A percentile compares a stretch with the other conserved stretches of the same genome.
Evolutionary conservation across 306 rosid genomes (phyloP).

Genomic region (Malus asiatica): DNA sequence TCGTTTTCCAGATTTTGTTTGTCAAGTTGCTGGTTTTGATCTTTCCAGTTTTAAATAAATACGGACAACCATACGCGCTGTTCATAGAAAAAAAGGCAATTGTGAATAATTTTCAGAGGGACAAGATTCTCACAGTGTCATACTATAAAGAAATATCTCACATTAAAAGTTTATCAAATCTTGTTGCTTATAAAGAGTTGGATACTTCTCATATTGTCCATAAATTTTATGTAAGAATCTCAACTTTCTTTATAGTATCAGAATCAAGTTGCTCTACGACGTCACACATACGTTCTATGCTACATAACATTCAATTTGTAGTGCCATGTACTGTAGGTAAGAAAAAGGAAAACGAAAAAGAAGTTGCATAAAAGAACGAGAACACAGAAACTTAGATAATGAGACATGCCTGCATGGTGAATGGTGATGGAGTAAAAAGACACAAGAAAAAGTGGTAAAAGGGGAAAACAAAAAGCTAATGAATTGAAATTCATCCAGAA

Average conservation of each 20-base stretch:
- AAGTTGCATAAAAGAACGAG: not conserved
- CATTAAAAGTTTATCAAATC: not conserved
- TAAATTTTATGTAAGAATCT: no score
- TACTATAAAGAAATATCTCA: not conserved
- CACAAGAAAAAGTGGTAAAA: not conserved
- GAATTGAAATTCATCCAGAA: not conserved
- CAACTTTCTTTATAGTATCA: no score
- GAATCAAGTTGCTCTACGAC: not conserved
- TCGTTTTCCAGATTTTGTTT: not conserved
- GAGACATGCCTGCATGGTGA: not conserved
- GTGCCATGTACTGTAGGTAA: not conserved
- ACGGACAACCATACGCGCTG: not conserved
- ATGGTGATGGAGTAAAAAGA: not conserved
- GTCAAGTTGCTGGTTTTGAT: not conserved
- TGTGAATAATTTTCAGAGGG: not conserved
- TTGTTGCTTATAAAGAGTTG: not conserved
- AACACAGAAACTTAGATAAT: not conserved
- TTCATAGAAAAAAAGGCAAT: not conserved
- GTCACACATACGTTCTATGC: no score
- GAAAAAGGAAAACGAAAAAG: not conserved
- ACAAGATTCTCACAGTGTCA: not conserved
- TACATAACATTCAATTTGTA: not conserved
- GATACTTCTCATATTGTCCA: not conserved
- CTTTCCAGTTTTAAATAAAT: not conserved
- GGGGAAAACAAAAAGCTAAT: not conserved